phyloP scores from a whole-genome alignment of 352 stramenopile genomes.

The Phytophthora nicotianae region DNA sequence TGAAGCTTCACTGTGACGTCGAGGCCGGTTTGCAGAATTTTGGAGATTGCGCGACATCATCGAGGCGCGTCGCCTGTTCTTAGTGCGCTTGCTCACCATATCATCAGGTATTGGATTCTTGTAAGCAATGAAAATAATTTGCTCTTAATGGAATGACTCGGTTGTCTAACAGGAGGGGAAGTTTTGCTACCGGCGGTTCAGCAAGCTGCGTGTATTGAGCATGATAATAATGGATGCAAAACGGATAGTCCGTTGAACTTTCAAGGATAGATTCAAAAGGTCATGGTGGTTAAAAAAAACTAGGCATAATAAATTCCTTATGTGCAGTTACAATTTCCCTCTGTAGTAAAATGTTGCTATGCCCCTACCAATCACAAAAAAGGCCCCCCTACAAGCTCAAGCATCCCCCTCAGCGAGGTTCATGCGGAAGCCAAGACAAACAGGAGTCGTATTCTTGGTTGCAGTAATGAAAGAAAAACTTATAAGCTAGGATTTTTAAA shows the following conservation, averaged over 20 bases:
- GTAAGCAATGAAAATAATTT: slow-evolving; percentile 1
- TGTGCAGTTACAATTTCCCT: no score
- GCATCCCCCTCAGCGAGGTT: no score
- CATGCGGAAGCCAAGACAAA: no score
- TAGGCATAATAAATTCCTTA: no score
- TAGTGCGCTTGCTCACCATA: slow-evolving; percentile 40
- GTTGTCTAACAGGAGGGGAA: not conserved
- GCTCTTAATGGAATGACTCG: not conserved
- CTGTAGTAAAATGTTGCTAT: no score
- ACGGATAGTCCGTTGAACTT: slow-evolving; percentile 22
- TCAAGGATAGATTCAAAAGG: no score
- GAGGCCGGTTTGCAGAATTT: not conserved
- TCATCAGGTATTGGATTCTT: slow-evolving; percentile 8
- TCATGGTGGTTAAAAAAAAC: no score
- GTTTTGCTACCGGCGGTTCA: slow-evolving; percentile 18
- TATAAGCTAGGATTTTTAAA: no score
- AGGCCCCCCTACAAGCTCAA: no score
- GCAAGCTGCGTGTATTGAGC: not conserved
- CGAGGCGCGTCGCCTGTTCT: slow-evolving; percentile 21
- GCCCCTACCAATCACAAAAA: no score
- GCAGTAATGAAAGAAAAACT: no score
- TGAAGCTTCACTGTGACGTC: slow-evolving; percentile 20
- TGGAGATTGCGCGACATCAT: slow-evolving; percentile 15
- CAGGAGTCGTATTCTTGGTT: no score
- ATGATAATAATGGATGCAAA: slow-evolving; percentile 27